These are phyloP conservation scores for Metrosideros polymorpha DNA, from an alignment of 441 rosid species.

Conservation along the genomic window DNA sequence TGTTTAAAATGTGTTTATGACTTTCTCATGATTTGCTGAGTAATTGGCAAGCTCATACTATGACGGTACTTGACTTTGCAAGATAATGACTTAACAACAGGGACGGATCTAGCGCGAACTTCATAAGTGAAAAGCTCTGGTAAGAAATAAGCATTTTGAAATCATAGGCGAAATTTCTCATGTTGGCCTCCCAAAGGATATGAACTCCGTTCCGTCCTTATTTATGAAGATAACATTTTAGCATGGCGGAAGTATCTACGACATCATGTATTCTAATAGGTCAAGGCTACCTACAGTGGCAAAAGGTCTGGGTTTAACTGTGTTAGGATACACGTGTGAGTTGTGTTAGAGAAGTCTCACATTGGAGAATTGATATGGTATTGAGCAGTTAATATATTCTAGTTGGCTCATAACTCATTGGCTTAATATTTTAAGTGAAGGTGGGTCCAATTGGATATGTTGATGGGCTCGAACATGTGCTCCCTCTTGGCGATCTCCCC, in stretches of 20 bases:
- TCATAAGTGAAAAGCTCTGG: neutral
- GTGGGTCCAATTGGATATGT: too few species aligned
- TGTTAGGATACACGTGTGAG: too few species aligned
- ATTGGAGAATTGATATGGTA: too few species aligned
- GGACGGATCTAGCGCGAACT: neutral
- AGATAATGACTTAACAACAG: neutral
- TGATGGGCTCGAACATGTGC: too few species aligned
- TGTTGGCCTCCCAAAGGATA: neutral
- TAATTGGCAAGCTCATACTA: neutral
- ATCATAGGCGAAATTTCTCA: neutral
- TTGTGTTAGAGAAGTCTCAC: too few species aligned
- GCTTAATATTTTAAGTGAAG: too few species aligned
- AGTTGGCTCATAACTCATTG: too few species aligned
- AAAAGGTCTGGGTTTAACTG: neutral
- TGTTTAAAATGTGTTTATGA: neutral
- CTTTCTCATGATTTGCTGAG: neutral
- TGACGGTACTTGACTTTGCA: neutral
- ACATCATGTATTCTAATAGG: neutral
- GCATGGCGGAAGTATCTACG: neutral
- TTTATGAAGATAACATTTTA: neutral
- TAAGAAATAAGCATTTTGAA: neutral
- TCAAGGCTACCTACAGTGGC: neutral
- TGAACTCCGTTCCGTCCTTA: neutral
- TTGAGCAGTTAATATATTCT: too few species aligned
- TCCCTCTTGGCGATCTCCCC: too few species aligned